These are phyloP conservation scores for Miscanthus lutarioriparius DNA, from an alignment of 176 grass and related monocot species.

Conservation along the genomic window DNA sequence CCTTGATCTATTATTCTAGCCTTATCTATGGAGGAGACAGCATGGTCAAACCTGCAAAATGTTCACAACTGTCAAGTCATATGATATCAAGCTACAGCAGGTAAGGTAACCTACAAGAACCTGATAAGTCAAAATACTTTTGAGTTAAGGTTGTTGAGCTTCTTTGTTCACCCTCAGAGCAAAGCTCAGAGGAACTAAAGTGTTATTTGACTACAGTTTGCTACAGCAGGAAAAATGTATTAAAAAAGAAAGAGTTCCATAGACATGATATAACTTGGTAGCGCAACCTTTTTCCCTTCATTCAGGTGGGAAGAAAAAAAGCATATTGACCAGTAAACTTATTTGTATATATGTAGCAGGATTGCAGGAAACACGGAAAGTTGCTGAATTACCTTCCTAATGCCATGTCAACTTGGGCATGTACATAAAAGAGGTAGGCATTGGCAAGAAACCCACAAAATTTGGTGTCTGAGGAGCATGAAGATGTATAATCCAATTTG, in stretches of 20 bases:
- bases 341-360: conserved; percentile 23
- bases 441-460: conserved; percentile 70
- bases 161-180: background rate
- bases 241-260: background rate
- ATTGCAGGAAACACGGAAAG: background rate
- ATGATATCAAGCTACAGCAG: conserved; percentile 18
- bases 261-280: conserved; percentile 7
- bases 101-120: background rate
- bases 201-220: conserved; percentile 10
- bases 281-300: background rate
- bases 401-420: conserved; percentile 87
- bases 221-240: background rate
- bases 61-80: conserved; percentile 29
- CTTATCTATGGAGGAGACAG: conserved; percentile 71
- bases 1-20: conserved; percentile 66
- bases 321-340: background rate
- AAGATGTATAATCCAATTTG: conserved; percentile 73
- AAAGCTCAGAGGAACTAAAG: background rate
- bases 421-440: conserved; percentile 71
- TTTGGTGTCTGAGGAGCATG: conserved; percentile 60
- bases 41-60: conserved; percentile 80
- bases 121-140: conserved; percentile 34
- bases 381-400: conserved; percentile 68
- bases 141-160: conserved; percentile 17
- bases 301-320: background rate